Base-by-base conservation (phyloP, 2,329 filamentous ascomycete genomes). In the Penicillium sp. region DNA sequence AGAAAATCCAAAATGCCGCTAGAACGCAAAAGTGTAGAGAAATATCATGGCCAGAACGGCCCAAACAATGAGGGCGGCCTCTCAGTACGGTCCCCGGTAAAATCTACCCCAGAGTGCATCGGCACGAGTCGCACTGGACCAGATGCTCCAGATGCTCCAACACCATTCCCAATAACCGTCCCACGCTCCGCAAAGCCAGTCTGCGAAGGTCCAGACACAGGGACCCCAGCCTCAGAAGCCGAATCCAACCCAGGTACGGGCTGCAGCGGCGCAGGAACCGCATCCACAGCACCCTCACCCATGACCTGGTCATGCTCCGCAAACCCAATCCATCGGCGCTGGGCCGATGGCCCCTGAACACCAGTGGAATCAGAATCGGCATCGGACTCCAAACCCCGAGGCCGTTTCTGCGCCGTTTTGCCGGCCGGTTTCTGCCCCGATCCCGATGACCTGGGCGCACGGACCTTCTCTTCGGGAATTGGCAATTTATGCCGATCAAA, bases 401-500 rank as follows among this genome's bases (percentile, higher is more conserved):
- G 21, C 13, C 4, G 38, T 8, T 27, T 44, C 21, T 23, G 21
- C 21, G 21, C 21, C 21, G 21, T 23, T 23, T 23, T 23, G 21
- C 21, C 21, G 21, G 21, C 3, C 21, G 21, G 21, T 23, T 23
- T 23, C 21, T 23, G 21, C 21, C 21, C 21, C 21, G 31, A 12
- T 31, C 3, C 29, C 29, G 31, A 12, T 31, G 12, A 15, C 21
- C 9, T 29, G 7, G 3, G 42, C 23, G 43, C 27, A 27, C 10
- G 29, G 19, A 29, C 47, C 13, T 3, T 53, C 31, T 67, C 62
- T 19, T 68, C 74, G 0, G 72, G 69, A 43, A 77, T 66, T 0
- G 74, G 69, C 21, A 77, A 61, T 33, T 63, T 67, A 53, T 77
- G 75, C 10, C 71, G 70, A 61, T 75, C 72, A 54, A 78, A 77